Percentiles rank a stretch among this genome's conserved stretches.
These are phyloP conservation scores for Paracamarosporium sp. DNA, from an alignment of 2,329 filamentous ascomycete genomes.

Conservation along the genomic window DNA sequence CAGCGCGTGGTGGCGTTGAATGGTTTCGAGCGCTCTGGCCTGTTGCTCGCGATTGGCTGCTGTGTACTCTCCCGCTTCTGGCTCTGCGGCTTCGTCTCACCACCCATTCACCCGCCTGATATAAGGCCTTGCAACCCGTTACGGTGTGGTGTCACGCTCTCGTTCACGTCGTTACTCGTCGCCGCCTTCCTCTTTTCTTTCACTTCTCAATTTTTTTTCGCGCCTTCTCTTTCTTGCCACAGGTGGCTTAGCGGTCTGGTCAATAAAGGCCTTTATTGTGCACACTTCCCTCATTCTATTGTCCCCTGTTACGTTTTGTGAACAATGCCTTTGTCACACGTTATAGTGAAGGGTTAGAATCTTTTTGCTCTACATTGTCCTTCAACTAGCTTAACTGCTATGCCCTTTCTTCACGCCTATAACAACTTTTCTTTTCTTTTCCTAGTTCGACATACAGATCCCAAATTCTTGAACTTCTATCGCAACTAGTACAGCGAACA, in stretches of 20 bases:
- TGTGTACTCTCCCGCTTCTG: conserved; percentile 30
- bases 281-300: conserved; percentile 12
- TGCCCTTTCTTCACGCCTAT: conserved; percentile 17
- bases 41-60: conserved; percentile 41
- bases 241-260: conserved; percentile 18
- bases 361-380: conserved; percentile 26
- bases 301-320: conserved; percentile 12
- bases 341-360: conserved; percentile 29
- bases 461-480: neutral
- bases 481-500: neutral
- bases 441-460: neutral
- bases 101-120: conserved; percentile 35
- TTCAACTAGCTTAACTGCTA: conserved; percentile 21
- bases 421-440: conserved; percentile 7
- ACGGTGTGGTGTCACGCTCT: conserved; percentile 2
- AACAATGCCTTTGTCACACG: conserved; percentile 37
- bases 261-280: conserved; percentile 17
- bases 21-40: conserved; percentile 38
- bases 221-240: conserved; percentile 19
- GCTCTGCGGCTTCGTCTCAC: conserved; percentile 39
- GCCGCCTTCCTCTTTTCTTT: conserved; percentile 21
- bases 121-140: conserved; percentile 25
- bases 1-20: conserved; percentile 37
- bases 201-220: conserved; percentile 17
- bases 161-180: conserved; percentile 20